Evolutionary conservation across 2,329 filamentous ascomycete species (phyloP), one percentile per base, ranked within the genome.

Genomic region (Clonostachys chloroleuca): DNA sequence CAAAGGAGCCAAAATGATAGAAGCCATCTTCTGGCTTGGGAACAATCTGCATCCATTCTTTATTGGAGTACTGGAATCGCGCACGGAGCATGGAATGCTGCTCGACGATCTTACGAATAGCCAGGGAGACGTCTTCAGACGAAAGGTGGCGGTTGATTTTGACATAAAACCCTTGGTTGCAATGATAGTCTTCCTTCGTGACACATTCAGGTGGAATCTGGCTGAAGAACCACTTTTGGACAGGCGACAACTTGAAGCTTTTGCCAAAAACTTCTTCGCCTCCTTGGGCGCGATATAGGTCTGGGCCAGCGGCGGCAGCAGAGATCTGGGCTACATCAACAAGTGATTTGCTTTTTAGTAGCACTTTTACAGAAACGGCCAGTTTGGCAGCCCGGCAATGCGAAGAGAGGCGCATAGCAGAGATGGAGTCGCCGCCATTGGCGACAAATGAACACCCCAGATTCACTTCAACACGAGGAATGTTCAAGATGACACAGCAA

Each of bases 401-500:
- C n/a, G 76, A 70, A 4, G 65, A 62, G n/a, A 68, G 57, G 8
- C 62, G 59, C 63, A 73, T 73, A 2, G 69, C 67, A 0, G 58
- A 59, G 37, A 73, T 69, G 5, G 69, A 72, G 45, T 73, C 69
- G 6, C 70, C 70, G 2, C 70, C 69, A 2, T 70, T 54, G 16
- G 56, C 55, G 16, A 71, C 53, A 51, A 73, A 72, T 36, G 62
- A 61, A 36, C 61, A 56, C 13, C 63, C 56, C 1, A 58, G 46
- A 1, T 59, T 54, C 20, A 68, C 55, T 3, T 62, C 52, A 0
- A 56, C 55, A 0, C 58, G 48, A 0, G 61, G 48, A 5, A 71
- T 49, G 43, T 69, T 65, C 9, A 77, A 61, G 1, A 74, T 60
- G n/a, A 63, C 56, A 1, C 66, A 61, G 64, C 70, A 76, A n/a